Base-by-base conservation (phyloP, 495 filamentous ascomycete species). In the Trypethelium eluteriae region DNA sequence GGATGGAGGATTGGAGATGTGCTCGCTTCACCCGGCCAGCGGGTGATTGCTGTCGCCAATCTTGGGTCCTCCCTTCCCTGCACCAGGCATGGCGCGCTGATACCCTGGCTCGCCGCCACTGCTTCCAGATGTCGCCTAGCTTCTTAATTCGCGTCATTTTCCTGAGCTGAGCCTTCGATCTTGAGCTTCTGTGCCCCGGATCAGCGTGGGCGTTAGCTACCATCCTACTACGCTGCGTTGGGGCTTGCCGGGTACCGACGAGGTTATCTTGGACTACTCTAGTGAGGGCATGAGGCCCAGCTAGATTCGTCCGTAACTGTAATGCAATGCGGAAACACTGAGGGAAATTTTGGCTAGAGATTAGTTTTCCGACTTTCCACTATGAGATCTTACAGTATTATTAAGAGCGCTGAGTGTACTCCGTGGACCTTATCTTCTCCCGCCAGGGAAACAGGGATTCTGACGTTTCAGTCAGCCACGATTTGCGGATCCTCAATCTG, bases 381-480 rank as follows among this genome's bases (percentile, higher is more conserved):
- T 44, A 44, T 44, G 7, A 44, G 41, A 44, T 14, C 6, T 44
- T 44, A 44, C 41, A 44, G 14, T 14, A 7, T n/a, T 25, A 14
- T 25, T 4, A 2, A 59, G 18, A n/a, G 49, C 49, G 25, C 25
- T 25, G 25, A 25, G 25, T 25, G 25, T 25, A 25, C 25, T 25
- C 25, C 25, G 9, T 16, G 49, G 10, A 53, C 14, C 5, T 18
- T 12, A 11, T 18, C 49, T 53, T 18, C 10, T 5, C 14, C 10
- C 16, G 10, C 2, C 25, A 5, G 10, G 12, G 7, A 18, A 14
- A 11, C 49, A 53, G 25, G n/a, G 10, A 18, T 5, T 36, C 53
- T 2, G 53, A 59, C 53, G 53, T 35, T 59, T 59, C 53, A 34
- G 53, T 59, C 53, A 59, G 53, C 53, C 53, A 34, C 53, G 18